phyloP scores from a whole-genome alignment of 371 early-diverging fungal species.

The Batkoa obscura region DNA sequence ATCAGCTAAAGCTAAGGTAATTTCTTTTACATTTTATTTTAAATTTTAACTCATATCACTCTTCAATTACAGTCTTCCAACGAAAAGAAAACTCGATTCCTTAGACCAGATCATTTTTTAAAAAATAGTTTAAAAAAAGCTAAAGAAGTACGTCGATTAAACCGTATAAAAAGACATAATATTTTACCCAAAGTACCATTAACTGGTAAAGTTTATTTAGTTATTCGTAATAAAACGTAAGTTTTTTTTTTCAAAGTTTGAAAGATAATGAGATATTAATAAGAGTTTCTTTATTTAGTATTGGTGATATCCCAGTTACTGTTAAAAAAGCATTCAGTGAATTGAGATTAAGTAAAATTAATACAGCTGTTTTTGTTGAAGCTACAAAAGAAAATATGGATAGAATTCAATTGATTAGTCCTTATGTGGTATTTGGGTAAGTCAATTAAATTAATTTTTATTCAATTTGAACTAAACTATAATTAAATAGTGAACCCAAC shows the following conservation, averaged over 20 bases:
- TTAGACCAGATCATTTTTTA: not conserved
- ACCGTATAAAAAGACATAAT: not conserved
- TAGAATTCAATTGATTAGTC: not conserved
- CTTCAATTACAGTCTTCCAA: not conserved
- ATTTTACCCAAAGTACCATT: not conserved
- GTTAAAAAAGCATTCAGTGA: not conserved
- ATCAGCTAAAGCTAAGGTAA: not conserved
- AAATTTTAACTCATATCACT: too few species aligned
- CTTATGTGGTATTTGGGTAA: constrained; percentile 3
- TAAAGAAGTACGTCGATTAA: not conserved
- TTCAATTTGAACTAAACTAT: not conserved
- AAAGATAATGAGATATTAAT: too few species aligned
- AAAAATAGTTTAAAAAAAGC: not conserved
- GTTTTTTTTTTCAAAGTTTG: not conserved
- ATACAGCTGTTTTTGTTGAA: not conserved
- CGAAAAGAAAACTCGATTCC: not conserved
- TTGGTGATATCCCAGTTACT: not conserved
- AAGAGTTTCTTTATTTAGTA: not conserved
- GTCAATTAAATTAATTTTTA: not conserved
- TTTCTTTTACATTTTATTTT: too few species aligned
- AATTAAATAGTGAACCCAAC: not conserved
- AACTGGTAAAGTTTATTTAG: not conserved
- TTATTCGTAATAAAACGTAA: constrained; percentile 4
- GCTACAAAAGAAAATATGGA: constrained; percentile 1
- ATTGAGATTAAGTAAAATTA: not conserved